These are phyloP conservation scores for Kernera saxatilis DNA, from an alignment of 345 rosid genomes.

Conservation along the genomic window DNA sequence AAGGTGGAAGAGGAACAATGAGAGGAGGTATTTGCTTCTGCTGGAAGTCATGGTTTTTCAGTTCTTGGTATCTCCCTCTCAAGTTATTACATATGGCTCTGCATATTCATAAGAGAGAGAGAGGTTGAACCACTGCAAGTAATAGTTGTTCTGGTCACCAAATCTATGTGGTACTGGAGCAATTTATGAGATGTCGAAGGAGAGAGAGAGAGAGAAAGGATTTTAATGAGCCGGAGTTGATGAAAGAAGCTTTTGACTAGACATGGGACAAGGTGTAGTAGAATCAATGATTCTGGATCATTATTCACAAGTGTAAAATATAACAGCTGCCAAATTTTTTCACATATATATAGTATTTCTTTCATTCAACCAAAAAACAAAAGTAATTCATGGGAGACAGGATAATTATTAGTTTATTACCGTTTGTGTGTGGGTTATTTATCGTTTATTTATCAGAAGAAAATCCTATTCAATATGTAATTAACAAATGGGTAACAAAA, in stretches of 20 bases:
- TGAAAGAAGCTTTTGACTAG: constrained; percentile 30
- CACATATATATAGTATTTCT: background rate
- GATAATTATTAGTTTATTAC: constrained; percentile 9
- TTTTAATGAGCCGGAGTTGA: constrained; percentile 18
- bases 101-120: constrained; percentile 36
- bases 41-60: constrained; percentile 30
- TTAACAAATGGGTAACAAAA: background rate
- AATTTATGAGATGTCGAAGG: constrained; percentile 23
- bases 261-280: constrained; percentile 33
- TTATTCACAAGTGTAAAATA: constrained; percentile 13
- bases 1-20: constrained; percentile 24
- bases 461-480: background rate
- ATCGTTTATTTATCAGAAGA: background rate
- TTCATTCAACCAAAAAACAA: too few relatives aligned
- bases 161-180: constrained; percentile 36
- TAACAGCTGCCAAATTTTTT: background rate
- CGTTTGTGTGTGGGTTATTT: background rate
- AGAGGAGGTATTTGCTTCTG: constrained; percentile 21
- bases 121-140: constrained; percentile 62
- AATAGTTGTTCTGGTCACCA: constrained; percentile 63
- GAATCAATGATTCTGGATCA: constrained; percentile 18
- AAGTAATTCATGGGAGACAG: constrained; percentile 5
- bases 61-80: constrained; percentile 17
- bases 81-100: constrained; percentile 7
- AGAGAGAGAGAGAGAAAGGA: constrained; percentile 21